A percentile compares a stretch with the other conserved stretches of the same genome.
phyloP scores from a whole-genome alignment of 1,284 basidiomycete genomes.

The Pseudozyma sp. region DNA sequence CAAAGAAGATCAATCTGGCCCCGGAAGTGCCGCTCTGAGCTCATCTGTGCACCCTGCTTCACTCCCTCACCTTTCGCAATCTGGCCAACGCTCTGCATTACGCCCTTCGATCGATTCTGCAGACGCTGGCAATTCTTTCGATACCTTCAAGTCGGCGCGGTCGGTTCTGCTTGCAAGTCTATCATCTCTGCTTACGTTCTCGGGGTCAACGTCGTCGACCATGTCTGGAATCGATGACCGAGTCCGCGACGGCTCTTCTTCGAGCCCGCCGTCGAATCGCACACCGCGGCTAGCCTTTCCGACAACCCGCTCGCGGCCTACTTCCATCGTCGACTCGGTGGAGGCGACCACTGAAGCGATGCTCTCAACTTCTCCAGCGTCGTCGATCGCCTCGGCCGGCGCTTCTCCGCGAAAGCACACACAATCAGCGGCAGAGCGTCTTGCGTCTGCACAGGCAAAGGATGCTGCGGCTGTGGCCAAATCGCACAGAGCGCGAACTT shows the following conservation, averaged over 20 bases:
- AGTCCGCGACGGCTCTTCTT: constrained; percentile 12
- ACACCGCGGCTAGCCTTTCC: constrained; percentile 40
- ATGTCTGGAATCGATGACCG: constrained; percentile 26
- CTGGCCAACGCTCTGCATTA: no score
- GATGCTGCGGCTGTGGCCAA: constrained; percentile 43
- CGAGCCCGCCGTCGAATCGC: constrained; percentile 23
- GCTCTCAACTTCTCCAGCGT: constrained; percentile 41
- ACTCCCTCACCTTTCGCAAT: no score
- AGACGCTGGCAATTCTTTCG: no score
- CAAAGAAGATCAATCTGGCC: no score
- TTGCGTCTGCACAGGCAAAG: constrained; percentile 33
- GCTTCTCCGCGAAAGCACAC: constrained; percentile 41
- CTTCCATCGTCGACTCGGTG: constrained; percentile 39
- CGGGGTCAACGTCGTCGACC: not conserved
- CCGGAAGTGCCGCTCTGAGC: no score
- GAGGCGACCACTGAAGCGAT: constrained; percentile 25
- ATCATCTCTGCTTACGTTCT: no score
- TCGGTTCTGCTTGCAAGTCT: no score
- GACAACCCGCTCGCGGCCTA: constrained; percentile 31
- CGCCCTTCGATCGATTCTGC: no score
- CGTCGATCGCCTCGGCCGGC: constrained; percentile 30
- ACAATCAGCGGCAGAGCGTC: constrained; percentile 30
- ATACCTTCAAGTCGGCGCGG: no score
- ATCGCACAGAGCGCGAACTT: constrained; percentile 27
- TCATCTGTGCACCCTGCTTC: no score